Conservation (phyloP, 768 basidiomycete genomes). For the Serendipita vermifera region DNA sequence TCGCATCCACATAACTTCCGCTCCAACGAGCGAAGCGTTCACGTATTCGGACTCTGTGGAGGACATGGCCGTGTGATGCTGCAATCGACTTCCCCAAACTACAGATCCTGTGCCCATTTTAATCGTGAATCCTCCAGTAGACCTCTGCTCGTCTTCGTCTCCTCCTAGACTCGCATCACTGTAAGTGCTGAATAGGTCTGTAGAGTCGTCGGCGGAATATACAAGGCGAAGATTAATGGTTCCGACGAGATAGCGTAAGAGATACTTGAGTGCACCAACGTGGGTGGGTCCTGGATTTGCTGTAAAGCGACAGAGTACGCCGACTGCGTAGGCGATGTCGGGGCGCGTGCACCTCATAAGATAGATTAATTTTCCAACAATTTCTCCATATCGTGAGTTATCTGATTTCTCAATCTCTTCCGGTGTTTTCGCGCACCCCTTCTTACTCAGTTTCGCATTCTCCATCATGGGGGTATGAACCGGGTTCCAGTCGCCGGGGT, state of each 20-base stretch:
- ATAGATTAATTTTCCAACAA: not conserved
- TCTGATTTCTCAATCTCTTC: not conserved
- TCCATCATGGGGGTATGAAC: not conserved
- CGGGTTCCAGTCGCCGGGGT: not conserved
- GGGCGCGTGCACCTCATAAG: slow-evolving; percentile 14
- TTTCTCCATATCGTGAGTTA: not conserved
- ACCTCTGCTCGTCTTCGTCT: slow-evolving; percentile 12
- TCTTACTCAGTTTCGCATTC: not conserved
- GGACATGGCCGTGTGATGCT: slow-evolving; percentile 17
- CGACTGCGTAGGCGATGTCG: slow-evolving; percentile 22
- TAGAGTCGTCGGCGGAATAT: not conserved
- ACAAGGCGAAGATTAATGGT: not conserved
- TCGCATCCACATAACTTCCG: slow-evolving; percentile 11
- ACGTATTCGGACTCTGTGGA: slow-evolving; percentile 20
- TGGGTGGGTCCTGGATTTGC: slow-evolving; percentile 6
- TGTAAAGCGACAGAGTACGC: slow-evolving; percentile 22
- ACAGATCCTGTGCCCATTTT: slow-evolving; percentile 17
- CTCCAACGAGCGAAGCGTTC: slow-evolving; percentile 12
- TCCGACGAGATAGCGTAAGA: not conserved
- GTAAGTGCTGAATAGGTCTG: slow-evolving; percentile 18
- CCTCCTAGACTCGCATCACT: slow-evolving; percentile 24
- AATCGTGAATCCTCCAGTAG: slow-evolving; percentile 18
- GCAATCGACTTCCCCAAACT: slow-evolving; percentile 16
- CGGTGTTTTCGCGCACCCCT: not conserved
- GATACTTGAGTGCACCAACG: not conserved